phyloP scores from a whole-genome alignment of 345 rosid species.

The Lenwebbia sp. region DNA sequence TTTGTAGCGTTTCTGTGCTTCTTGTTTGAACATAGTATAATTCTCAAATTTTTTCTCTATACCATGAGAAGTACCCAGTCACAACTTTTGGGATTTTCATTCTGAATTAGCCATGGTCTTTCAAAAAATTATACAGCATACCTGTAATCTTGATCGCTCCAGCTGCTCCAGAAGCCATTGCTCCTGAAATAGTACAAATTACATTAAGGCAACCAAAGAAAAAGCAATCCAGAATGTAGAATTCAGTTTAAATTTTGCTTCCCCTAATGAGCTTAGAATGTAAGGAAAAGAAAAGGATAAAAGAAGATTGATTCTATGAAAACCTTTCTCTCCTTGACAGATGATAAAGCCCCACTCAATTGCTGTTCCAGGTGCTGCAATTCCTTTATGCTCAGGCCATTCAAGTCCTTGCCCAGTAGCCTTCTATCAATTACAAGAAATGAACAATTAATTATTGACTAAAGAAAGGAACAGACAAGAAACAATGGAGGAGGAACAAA shows the following conservation, averaged over 20 bases:
- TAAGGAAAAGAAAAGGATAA: neutral
- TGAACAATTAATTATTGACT: neutral
- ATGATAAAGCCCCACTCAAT: slow-evolving; percentile 42
- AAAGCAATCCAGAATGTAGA: neutral
- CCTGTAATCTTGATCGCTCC: slow-evolving; percentile 76
- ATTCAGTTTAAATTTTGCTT: neutral
- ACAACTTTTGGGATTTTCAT: neutral
- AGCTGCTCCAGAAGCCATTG: slow-evolving; percentile 55
- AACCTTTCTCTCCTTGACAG: slow-evolving; percentile 80
- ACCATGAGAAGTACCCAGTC: neutral
- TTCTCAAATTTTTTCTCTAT: neutral
- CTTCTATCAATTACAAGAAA: slow-evolving; percentile 26
- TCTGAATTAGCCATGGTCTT: neutral
- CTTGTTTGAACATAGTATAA: neutral
- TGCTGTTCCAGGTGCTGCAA: slow-evolving; percentile 66
- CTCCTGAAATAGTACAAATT: slow-evolving; percentile 44
- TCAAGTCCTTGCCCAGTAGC: slow-evolving; percentile 60
- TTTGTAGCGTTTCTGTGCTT: neutral
- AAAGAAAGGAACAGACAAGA: neutral
- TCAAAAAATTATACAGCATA: slow-evolving; percentile 1
- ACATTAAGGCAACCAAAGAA: neutral
- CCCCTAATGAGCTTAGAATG: neutral
- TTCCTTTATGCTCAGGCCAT: slow-evolving; percentile 54
- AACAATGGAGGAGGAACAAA: neutral
- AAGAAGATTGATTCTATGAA: neutral